Base-by-base conservation (phyloP, 2,329 filamentous ascomycete genomes). In the Fusarium longipes region DNA sequence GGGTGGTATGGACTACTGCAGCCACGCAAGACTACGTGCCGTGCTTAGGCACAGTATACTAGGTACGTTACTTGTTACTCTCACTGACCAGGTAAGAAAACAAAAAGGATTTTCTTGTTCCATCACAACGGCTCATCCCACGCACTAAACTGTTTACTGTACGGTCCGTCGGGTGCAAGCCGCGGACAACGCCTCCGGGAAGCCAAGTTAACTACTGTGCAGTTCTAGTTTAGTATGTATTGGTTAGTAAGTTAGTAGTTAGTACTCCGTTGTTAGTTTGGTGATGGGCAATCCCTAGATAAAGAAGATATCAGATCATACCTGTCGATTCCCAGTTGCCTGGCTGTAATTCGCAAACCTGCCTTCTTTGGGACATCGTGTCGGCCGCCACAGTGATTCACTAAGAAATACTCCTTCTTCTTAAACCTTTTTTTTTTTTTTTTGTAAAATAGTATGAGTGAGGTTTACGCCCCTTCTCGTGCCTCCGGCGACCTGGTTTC, bases 271-370 rank as follows among this genome's bases (percentile, higher is more conserved):
- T n/a, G n/a, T n/a, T n/a, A n/a, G n/a, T n/a, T n/a, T n/a, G n/a
- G n/a, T n/a, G n/a, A n/a, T n/a, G n/a, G n/a, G n/a, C n/a, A n/a
- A n/a, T n/a, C n/a, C n/a, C n/a, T n/a, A 18, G n/a, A 49, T 12
- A 10, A 3, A 29, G 9, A 22, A 10, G 5, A 33, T 15, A 53
- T 54, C 58, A 54, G n/a, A 55, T 42, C 40, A 42, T 54, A 27
- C 39, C n/a, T n/a, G n/a, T 24, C 4, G 18, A 33, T 25, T 48
- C 22, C 8, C 45, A 25, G 24, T 22, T 48, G 22, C 22, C 22
- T 48, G 17, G n/a, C 22, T 6, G 20, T 32, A n/a, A n/a, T 18
- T 62, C 58, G 48, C 40, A 62, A 62, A 15, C 38, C 12, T 27
- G 11, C 6, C 40, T 40, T n/a, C 3, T 33, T 47, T 55, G 22